These are phyloP conservation scores for Haematococcus lacustris DNA, from an alignment of 139 green algal species.

Conservation along the genomic window DNA sequence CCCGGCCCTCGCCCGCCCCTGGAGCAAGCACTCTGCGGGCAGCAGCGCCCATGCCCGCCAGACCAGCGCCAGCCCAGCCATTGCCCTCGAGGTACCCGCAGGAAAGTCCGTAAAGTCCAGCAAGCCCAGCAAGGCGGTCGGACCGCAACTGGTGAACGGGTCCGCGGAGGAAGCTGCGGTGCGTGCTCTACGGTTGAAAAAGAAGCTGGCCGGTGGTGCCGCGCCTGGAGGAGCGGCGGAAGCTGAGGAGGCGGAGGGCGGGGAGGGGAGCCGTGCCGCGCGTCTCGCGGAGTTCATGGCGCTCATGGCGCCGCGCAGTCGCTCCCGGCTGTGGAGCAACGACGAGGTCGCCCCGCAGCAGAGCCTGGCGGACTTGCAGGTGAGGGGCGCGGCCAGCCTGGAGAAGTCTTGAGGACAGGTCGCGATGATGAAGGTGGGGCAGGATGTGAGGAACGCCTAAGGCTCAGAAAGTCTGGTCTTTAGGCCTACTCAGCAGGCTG, in stretches of 20 bases:
- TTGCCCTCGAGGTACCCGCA: too few species aligned
- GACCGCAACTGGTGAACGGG: too few species aligned
- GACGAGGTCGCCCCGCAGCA: slow-evolving; percentile 50
- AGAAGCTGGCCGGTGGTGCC: too few species aligned
- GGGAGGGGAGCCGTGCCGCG: too few species aligned
- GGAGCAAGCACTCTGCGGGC: slow-evolving; percentile 83
- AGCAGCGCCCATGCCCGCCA: slow-evolving; percentile 14
- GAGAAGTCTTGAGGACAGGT: not conserved
- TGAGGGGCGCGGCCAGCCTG: not conserved
- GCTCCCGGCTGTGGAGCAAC: slow-evolving; percentile 80
- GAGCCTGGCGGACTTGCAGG: slow-evolving; percentile 7
- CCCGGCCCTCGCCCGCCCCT: slow-evolving; percentile 53
- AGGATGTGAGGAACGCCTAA: not conserved
- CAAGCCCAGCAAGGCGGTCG: too few species aligned
- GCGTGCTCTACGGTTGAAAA: not conserved
- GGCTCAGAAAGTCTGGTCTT: not conserved
- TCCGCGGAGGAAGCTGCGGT: not conserved
- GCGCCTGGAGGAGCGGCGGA: not conserved
- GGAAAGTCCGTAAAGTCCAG: too few species aligned
- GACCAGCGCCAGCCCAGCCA: too few species aligned
- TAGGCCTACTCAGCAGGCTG: too few species aligned
- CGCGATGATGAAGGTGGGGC: too few species aligned
- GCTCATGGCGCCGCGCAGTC: slow-evolving; percentile 75
- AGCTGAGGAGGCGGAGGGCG: slow-evolving; percentile 17
- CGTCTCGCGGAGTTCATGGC: slow-evolving; percentile 90